These are phyloP conservation scores for Eimeria brunetti DNA, from an alignment of 169 alveolate genomes.

Conservation along the genomic window DNA sequence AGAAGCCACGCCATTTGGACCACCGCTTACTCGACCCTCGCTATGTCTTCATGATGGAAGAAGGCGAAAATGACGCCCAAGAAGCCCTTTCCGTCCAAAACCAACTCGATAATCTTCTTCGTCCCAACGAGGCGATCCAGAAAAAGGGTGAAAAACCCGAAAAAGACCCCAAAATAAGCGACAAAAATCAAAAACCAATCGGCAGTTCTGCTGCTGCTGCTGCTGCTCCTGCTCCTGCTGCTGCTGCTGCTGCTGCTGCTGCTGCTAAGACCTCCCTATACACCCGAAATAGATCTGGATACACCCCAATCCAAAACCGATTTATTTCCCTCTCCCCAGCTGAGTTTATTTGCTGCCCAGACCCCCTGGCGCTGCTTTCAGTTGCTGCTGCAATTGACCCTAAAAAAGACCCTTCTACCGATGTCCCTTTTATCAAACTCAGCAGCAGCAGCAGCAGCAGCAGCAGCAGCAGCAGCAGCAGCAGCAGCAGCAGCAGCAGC, in stretches of 20 bases:
- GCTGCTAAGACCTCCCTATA: too few relatives aligned
- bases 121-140: too few relatives aligned
- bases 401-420: not conserved
- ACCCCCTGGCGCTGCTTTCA: not conserved
- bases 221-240: too few relatives aligned
- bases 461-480: too few relatives aligned
- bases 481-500: too few relatives aligned
- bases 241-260: too few relatives aligned
- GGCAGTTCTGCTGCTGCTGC: constrained; percentile 30
- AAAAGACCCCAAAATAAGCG: too few relatives aligned
- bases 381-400: not conserved
- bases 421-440: too few relatives aligned
- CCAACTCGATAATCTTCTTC: too few relatives aligned
- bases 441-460: too few relatives aligned
- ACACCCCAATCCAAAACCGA: not conserved
- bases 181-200: too few relatives aligned
- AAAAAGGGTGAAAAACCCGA: too few relatives aligned
- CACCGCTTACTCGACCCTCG: constrained; percentile 97
- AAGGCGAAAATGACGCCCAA: constrained; percentile 59
- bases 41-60: constrained; percentile 91
- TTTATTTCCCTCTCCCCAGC: not conserved
- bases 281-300: not conserved
- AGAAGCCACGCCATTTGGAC: constrained; percentile 96
- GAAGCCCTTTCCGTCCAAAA: constrained; percentile 81
- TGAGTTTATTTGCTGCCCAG: not conserved